Conservation (phyloP, 306 rosid genomes). For the Ammopiptanthus mongolicus region DNA sequence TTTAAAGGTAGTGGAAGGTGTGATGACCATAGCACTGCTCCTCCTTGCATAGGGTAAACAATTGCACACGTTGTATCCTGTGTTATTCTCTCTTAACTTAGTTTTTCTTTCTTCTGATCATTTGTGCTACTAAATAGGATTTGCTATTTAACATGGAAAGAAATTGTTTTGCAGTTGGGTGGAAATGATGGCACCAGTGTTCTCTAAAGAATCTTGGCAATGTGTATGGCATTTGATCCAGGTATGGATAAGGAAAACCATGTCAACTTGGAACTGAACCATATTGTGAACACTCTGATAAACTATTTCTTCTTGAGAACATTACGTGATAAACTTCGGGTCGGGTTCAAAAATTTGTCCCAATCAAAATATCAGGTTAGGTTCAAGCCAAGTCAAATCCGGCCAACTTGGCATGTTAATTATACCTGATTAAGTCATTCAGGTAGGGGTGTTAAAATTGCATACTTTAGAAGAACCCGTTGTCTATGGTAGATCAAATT, state of each 20-base stretch:
- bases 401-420: no score
- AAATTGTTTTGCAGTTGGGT: conserved; percentile 68
- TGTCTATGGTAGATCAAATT: background rate
- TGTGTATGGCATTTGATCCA: conserved; percentile 93
- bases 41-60: conserved; percentile 86
- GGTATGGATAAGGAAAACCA: conserved; percentile 39
- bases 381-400: no score
- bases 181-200: conserved; percentile 99
- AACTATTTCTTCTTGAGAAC: background rate
- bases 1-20: conserved; percentile 74
- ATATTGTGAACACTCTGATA: conserved; percentile 1
- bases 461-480: background rate
- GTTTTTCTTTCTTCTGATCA: background rate
- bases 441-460: background rate
- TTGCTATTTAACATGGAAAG: conserved; percentile 15
- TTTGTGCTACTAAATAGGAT: background rate
- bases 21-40: conserved; percentile 56
- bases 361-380: no score
- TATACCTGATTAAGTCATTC: background rate
- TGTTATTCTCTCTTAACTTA: conserved; percentile 1
- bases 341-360: no score
- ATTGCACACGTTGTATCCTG: background rate
- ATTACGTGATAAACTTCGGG: background rate
- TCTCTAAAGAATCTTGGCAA: conserved; percentile 72
- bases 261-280: background rate